A percentile compares a stretch with the other conserved stretches of the same genome.
These are phyloP conservation scores for Chaetomiaceae sp. DNA, from an alignment of 2,329 filamentous ascomycete genomes.

Conservation along the genomic window DNA sequence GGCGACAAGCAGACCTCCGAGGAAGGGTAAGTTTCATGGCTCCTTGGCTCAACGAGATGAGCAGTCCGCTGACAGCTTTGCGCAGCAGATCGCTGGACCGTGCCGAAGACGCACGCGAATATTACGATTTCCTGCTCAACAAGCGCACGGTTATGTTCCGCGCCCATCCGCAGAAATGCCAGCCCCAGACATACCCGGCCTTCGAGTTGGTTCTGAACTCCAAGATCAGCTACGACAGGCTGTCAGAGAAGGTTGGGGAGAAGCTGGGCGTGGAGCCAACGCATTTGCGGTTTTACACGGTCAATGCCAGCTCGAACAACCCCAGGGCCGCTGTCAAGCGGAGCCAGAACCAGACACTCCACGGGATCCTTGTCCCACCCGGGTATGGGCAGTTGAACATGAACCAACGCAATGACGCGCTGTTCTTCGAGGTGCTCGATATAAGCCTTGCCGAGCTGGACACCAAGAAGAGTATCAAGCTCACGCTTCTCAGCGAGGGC, in stretches of 20 bases:
- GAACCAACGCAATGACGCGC: slow-evolving; percentile 66
- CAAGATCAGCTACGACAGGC: slow-evolving; percentile 84
- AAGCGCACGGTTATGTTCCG: slow-evolving; percentile 74
- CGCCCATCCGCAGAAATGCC: slow-evolving; percentile 57
- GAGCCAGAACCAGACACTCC: slow-evolving; percentile 62
- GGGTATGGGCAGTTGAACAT: slow-evolving; percentile 67
- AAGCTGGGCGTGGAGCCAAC: slow-evolving; percentile 73
- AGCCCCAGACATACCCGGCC: slow-evolving; percentile 52
- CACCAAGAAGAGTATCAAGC: slow-evolving; percentile 80
- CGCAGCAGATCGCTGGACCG: slow-evolving; percentile 42
- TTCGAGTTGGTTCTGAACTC: slow-evolving; percentile 79
- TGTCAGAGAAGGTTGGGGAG: slow-evolving; percentile 77
- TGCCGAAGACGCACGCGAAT: slow-evolving; percentile 70
- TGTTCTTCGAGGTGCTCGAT: slow-evolving; percentile 91
- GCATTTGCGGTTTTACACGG: slow-evolving; percentile 86
- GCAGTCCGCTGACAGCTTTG: slow-evolving; percentile 23
- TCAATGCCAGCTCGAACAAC: slow-evolving; percentile 70
- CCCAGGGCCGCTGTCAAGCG: slow-evolving; percentile 76
- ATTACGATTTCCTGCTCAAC: slow-evolving; percentile 90
- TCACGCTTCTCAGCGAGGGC: slow-evolving; percentile 83
- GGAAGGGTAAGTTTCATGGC: slow-evolving; percentile 27
- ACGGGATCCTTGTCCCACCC: slow-evolving; percentile 71
- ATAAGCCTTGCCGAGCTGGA: slow-evolving; percentile 92
- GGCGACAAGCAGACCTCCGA: slow-evolving; percentile 37
- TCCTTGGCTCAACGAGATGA: not conserved